Conservation (phyloP, 2,329 filamentous ascomycete species). For the Hymenoscyphus fraxineus region DNA sequence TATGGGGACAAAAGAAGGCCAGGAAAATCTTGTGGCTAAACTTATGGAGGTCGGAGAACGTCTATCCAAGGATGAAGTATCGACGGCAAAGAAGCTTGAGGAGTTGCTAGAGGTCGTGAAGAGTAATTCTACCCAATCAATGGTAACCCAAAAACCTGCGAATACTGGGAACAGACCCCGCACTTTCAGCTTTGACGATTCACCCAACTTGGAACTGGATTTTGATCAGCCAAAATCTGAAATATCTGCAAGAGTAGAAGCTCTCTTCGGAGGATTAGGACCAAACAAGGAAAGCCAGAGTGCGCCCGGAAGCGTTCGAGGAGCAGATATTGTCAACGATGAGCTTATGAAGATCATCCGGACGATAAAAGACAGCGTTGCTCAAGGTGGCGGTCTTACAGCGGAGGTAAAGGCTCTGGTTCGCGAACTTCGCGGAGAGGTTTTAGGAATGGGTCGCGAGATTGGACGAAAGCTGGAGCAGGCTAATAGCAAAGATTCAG, state of each 20-base stretch:
- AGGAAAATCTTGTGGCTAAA: conserved; percentile 66
- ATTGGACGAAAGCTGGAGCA: conserved; percentile 83
- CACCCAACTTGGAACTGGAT: conserved; percentile 37
- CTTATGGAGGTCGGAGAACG: conserved; percentile 72
- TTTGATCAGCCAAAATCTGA: conserved; percentile 37
- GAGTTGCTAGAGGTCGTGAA: conserved; percentile 66
- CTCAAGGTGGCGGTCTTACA: conserved; percentile 82
- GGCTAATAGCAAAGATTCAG: conserved; percentile 45
- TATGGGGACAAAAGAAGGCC: conserved; percentile 96
- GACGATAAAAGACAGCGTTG: conserved; percentile 85
- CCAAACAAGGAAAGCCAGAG: conserved; percentile 29
- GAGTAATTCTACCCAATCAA: conserved; percentile 48
- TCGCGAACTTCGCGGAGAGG: conserved; percentile 84
- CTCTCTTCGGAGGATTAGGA: conserved; percentile 25
- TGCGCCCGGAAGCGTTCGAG: conserved; percentile 34
- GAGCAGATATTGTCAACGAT: conserved; percentile 61
- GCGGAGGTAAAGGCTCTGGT: conserved; percentile 90
- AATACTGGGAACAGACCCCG: conserved; percentile 26
- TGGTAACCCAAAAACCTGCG: conserved; percentile 44
- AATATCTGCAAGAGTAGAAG: conserved; percentile 32
- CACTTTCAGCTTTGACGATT: conserved; percentile 35
- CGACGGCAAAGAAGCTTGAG: conserved; percentile 60
- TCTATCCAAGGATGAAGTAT: conserved; percentile 53
- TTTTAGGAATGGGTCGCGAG: conserved; percentile 90
- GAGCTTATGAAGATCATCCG: conserved; percentile 80